Evolutionary conservation across 352 stramenopile species (phyloP), one percentile per base, ranked within the genome.

Genomic region (Stephanocyclus meneghinianus): DNA sequence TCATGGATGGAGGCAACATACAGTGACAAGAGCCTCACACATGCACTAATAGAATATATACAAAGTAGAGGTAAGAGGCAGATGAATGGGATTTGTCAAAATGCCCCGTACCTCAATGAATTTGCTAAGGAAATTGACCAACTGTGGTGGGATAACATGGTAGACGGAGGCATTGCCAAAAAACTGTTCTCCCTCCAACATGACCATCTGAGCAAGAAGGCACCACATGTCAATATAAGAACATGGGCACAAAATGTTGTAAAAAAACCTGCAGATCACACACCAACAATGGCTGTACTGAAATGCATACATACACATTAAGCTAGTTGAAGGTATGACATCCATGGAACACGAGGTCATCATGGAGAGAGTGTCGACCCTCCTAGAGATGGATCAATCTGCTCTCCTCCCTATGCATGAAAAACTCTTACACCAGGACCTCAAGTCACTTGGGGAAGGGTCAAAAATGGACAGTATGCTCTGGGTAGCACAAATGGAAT

Each of bases 91-190:
- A 59, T 59, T 4, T 2, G 2, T 15, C 1, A 32, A 2, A 2
- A 2, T 4, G 4, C 7, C 10, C 11, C 15, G 2, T 2, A 35
- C 11, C 15, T 59, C 2, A 2, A 15, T 1, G 21, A 59, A 4
- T 59, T 2, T 6, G 40, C 42, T 32, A 30, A 16, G 40, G 16
- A 30, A 55, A 5, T 42, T 57, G 62, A 70, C 16, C 9, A 18
- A 4, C 44, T 70, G 2, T 37, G 62, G 1, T 70, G 35, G 62
- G 62, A 57, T 18, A 70, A 56, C 62, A 42, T 71, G 11, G 5
- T 71, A 0, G 63, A 61, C 35, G 63, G 63, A 29, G 0, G 45
- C 0, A 47, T 71, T 16, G 35, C 2, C 18, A 45, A 10, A 2
- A 3, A 1, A 9, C 21, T 47, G 9, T 42, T 63, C 18, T 2